These are phyloP conservation scores for Cupressus sempervirens DNA, from an alignment of 75 land plant genomes.

Conservation along the genomic window DNA sequence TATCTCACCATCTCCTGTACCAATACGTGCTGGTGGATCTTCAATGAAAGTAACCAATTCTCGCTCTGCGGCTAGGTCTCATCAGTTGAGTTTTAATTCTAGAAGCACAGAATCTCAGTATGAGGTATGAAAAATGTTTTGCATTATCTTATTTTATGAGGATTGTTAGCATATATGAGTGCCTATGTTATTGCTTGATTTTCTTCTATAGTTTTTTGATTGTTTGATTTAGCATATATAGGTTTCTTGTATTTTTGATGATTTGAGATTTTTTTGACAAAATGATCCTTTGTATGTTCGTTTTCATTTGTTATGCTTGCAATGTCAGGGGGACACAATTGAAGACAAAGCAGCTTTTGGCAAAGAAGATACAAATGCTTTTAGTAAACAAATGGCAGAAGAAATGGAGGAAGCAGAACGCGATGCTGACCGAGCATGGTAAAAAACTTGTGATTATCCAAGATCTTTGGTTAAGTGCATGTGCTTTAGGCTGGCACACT, in stretches of 20 bases:
- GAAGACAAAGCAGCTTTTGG: constrained; percentile 10
- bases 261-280: not conserved
- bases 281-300: not conserved
- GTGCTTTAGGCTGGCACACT: not conserved
- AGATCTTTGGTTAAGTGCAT: not conserved
- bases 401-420: constrained; percentile 87
- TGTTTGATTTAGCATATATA: not conserved
- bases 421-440: constrained; percentile 85
- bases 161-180: not conserved
- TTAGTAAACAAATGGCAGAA: constrained; percentile 54
- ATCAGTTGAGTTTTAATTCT: constrained; percentile 37
- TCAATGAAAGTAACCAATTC: constrained; percentile 36
- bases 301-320: not conserved
- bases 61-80: constrained; percentile 28
- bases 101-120: constrained; percentile 15
- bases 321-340: constrained; percentile 12
- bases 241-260: not conserved
- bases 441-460: not conserved
- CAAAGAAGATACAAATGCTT: constrained; percentile 38
- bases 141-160: not conserved
- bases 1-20: constrained; percentile 72
- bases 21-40: constrained; percentile 77
- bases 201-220: not conserved
- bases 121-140: constrained; percentile 30
- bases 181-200: not conserved